Conservation (phyloP, 1,284 basidiomycete genomes). For the Butyriboletus regius region DNA sequence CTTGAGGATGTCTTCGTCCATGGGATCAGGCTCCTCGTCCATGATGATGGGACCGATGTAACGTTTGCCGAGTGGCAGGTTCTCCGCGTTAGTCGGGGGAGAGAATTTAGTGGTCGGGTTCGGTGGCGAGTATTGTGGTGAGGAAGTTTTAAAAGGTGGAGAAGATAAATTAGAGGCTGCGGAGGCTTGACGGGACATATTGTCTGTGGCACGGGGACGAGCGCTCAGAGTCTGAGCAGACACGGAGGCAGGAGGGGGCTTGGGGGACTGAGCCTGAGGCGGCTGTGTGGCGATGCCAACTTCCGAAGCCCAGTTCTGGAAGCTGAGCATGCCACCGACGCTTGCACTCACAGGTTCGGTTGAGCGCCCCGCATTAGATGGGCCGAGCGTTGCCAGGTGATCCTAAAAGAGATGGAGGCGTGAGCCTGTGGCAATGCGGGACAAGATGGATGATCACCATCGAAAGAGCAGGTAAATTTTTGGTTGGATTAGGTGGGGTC, state of each 20-base stretch:
- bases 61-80: slow-evolving; percentile 25
- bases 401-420: slow-evolving; percentile 14
- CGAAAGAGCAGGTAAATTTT: slow-evolving; percentile 29
- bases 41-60: slow-evolving; percentile 46
- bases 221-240: slow-evolving; percentile 13
- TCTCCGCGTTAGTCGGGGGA: slow-evolving; percentile 19
- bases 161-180: slow-evolving; percentile 20
- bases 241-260: slow-evolving; percentile 2
- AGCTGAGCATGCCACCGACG: slow-evolving; percentile 13
- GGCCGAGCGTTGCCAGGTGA: slow-evolving; percentile 25
- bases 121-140: slow-evolving; percentile 26
- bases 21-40: slow-evolving; percentile 36
- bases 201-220: slow-evolving; percentile 26
- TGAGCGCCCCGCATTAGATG: slow-evolving; percentile 21
- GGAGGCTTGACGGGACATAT: slow-evolving; percentile 28
- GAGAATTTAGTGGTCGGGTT: slow-evolving; percentile 21
- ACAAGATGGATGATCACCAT: slow-evolving; percentile 19
- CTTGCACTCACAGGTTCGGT: slow-evolving; percentile 15
- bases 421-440: slow-evolving; percentile 6
- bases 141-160: slow-evolving; percentile 19
- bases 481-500: slow-evolving; percentile 22
- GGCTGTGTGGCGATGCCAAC: slow-evolving; percentile 23
- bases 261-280: slow-evolving; percentile 11
- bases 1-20: slow-evolving; percentile 26
- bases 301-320: slow-evolving; percentile 32